Conservation (phyloP, 2,329 filamentous ascomycete species). For the Sporothrix brunneoviolacea region DNA sequence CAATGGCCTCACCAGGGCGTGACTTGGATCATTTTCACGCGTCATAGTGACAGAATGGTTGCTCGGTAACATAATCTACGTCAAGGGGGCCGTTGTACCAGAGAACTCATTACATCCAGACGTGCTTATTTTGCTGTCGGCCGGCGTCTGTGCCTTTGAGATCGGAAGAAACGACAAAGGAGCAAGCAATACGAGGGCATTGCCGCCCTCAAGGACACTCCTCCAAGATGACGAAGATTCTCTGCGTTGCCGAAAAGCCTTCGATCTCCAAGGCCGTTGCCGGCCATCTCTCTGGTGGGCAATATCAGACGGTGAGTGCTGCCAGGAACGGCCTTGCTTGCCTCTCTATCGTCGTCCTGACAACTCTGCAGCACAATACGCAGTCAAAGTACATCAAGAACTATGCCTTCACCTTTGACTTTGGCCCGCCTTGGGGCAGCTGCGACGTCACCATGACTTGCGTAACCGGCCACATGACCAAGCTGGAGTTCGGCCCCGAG, state of each 20-base stretch:
- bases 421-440: constrained; percentile 69
- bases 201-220: not conserved
- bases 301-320: constrained; percentile 58
- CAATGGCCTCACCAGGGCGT: not conserved
- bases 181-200: too few relatives aligned
- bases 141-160: too few relatives aligned
- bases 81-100: not conserved
- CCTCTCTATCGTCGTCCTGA: not conserved
- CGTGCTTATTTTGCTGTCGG: constrained; percentile 5
- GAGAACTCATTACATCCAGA: not conserved
- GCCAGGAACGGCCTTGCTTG: not conserved
- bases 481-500: constrained; percentile 65
- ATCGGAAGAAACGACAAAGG: too few relatives aligned
- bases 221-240: constrained; percentile 42
- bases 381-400: constrained; percentile 82
- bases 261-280: constrained; percentile 95
- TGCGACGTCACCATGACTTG: constrained; percentile 91
- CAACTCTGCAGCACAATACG: constrained; percentile 52
- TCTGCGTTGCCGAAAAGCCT: constrained; percentile 62
- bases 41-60: constrained; percentile 5
- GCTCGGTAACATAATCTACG: not conserved
- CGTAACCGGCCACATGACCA: constrained; percentile 80
- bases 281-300: constrained; percentile 75
- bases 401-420: constrained; percentile 85
- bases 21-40: constrained; percentile 1